Evolutionary conservation across 2,329 filamentous ascomycete species (phyloP).

Genomic region (Penicillium sp.): DNA sequence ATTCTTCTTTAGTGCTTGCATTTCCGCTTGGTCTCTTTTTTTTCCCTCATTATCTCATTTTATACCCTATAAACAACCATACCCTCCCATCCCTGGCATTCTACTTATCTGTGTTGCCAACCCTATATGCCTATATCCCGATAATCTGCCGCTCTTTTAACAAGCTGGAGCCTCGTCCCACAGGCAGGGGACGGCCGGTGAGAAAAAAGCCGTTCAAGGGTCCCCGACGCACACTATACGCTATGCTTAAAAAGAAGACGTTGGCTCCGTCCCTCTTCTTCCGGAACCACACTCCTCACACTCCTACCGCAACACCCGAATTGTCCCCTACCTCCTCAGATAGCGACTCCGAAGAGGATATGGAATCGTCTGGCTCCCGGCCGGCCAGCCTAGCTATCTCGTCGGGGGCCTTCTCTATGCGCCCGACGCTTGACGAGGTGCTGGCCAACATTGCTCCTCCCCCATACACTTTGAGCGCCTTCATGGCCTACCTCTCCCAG

Average conservation of each 20-base stretch:
- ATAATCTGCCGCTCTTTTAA: slow-evolving; percentile 13
- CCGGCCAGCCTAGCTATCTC: slow-evolving; percentile 45
- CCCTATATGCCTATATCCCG: not conserved
- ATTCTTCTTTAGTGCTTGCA: slow-evolving; percentile 5
- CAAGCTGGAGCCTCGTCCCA: slow-evolving; percentile 21
- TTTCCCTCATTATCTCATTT: not conserved
- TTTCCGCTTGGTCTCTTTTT: not conserved
- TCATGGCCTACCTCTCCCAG: slow-evolving; percentile 94
- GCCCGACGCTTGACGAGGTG: slow-evolving; percentile 81
- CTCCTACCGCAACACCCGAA: slow-evolving; percentile 46
- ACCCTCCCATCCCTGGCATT: not conserved
- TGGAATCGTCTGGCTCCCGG: slow-evolving; percentile 42
- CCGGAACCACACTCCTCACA: slow-evolving; percentile 40
- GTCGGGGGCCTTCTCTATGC: slow-evolving; percentile 43
- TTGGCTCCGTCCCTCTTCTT: slow-evolving; percentile 33
- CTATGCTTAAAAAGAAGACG: slow-evolving; percentile 41
- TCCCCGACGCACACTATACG: slow-evolving; percentile 31
- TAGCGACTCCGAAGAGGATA: slow-evolving; percentile 46
- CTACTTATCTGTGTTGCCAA: not conserved
- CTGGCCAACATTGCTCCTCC: slow-evolving; percentile 79
- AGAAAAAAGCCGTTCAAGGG: slow-evolving; percentile 21
- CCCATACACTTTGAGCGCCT: slow-evolving; percentile 86
- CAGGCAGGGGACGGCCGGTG: slow-evolving; percentile 21
- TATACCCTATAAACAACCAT: not conserved
- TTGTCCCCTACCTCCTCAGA: slow-evolving; percentile 43